These are phyloP conservation scores for Mycena pura DNA, from an alignment of 768 basidiomycete species.

Conservation along the genomic window DNA sequence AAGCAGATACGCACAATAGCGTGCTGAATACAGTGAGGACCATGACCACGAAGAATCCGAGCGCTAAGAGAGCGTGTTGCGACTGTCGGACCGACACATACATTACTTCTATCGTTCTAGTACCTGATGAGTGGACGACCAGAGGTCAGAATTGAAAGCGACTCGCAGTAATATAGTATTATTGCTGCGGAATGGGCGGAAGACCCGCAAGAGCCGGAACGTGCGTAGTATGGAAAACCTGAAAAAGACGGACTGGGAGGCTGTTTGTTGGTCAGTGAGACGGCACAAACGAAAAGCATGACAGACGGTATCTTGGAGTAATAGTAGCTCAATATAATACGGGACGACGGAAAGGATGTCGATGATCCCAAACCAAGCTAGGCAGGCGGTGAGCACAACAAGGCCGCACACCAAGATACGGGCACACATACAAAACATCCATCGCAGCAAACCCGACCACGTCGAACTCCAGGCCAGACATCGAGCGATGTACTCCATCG, in stretches of 20 bases:
- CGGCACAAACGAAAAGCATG: background rate
- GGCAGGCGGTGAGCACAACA: constrained; percentile 24
- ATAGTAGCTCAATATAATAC: constrained; percentile 85
- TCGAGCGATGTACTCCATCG: constrained; percentile 80
- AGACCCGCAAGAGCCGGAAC: constrained; percentile 88
- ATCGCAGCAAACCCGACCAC: constrained; percentile 64
- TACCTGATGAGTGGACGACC: constrained; percentile 4
- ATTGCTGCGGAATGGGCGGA: constrained; percentile 87
- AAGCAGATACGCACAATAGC: constrained; percentile 59
- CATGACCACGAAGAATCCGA: constrained; percentile 90
- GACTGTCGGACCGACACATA: constrained; percentile 86
- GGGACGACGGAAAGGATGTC: constrained; percentile 87
- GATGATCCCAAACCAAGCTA: constrained; percentile 85
- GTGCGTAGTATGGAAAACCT: constrained; percentile 91
- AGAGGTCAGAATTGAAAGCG: background rate
- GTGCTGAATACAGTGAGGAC: constrained; percentile 89
- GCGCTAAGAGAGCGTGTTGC: constrained; percentile 85
- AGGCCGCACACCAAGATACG: constrained; percentile 1
- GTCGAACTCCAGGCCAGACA: constrained; percentile 78
- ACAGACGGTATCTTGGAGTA: constrained; percentile 85
- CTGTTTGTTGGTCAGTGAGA: constrained; percentile 1
- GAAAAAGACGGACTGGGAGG: constrained; percentile 78
- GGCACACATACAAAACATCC: constrained; percentile 67
- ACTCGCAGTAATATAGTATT: constrained; percentile 82
- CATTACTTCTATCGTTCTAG: constrained; percentile 91